These are phyloP conservation scores for Kuraishia borneana DNA, from an alignment of 805 yeast genomes.

Conservation along the genomic window DNA sequence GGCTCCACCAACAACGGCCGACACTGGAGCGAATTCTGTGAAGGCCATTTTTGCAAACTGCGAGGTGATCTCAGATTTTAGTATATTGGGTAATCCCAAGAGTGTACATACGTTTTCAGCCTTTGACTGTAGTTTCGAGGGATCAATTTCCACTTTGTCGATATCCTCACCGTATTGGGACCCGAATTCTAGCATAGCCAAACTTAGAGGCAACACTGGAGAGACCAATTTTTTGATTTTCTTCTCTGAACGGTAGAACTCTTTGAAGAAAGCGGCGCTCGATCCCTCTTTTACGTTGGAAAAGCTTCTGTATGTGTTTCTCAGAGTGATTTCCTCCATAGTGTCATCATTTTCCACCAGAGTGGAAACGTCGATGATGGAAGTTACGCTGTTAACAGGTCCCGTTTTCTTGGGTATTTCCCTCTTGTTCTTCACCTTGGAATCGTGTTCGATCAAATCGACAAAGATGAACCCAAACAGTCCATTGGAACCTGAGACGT, in stretches of 20 bases:
- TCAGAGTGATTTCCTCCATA: conserved; percentile 24
- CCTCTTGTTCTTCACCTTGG: conserved; percentile 39
- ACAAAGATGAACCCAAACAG: conserved; percentile 72
- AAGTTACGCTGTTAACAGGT: conserved; percentile 27
- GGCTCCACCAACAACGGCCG: conserved; percentile 85
- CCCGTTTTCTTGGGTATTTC: conserved; percentile 45
- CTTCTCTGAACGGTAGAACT: conserved; percentile 15
- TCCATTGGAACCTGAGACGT: conserved; percentile 63
- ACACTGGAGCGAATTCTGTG: conserved; percentile 69
- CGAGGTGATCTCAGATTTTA: conserved; percentile 25
- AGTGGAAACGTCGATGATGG: conserved; percentile 25
- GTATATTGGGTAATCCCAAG: conserved; percentile 34
- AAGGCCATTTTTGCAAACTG: conserved; percentile 35
- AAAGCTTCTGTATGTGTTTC: conserved; percentile 25
- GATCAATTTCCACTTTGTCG: conserved; percentile 11
- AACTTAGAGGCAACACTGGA: conserved; percentile 46
- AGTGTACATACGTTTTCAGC: conserved; percentile 20
- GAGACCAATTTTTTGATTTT: conserved; percentile 36
- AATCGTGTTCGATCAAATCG: conserved; percentile 60
- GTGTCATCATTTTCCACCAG: conserved; percentile 23
- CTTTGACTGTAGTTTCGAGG: conserved; percentile 16
- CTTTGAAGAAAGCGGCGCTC: conserved; percentile 19
- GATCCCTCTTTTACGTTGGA: conserved; percentile 19
- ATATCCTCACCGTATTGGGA: conserved; percentile 12
- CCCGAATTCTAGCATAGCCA: conserved; percentile 42